Percentiles rank a stretch among this genome's conserved stretches.
phyloP scores from a whole-genome alignment of 805 yeast species.

The Candida vaughaniae region DNA sequence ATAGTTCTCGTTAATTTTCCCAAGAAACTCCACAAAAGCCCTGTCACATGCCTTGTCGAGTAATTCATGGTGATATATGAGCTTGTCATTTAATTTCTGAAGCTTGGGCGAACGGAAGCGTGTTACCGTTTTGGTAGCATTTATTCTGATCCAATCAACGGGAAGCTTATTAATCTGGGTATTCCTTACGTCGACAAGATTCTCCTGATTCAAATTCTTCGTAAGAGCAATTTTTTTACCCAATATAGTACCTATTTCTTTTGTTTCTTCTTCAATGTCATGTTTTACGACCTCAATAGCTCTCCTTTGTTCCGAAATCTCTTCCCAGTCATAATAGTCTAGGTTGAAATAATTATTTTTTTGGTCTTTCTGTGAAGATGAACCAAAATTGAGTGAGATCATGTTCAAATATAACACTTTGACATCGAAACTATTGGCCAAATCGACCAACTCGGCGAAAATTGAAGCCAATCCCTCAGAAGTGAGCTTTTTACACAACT shows the following conservation, averaged over 20 bases:
- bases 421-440: conserved; percentile 24
- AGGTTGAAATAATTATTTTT: conserved; percentile 44
- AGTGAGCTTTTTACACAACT: conserved; percentile 22
- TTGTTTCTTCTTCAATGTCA: conserved; percentile 54
- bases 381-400: conserved; percentile 56
- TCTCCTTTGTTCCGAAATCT: conserved; percentile 33
- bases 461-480: conserved; percentile 35
- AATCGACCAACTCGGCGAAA: conserved; percentile 36
- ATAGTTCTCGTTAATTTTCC: conserved; percentile 30
- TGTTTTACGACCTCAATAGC: conserved; percentile 45
- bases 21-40: conserved; percentile 44
- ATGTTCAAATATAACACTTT: conserved; percentile 40
- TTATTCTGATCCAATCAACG: conserved; percentile 71
- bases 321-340: conserved; percentile 32
- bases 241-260: conserved; percentile 41
- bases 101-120: conserved; percentile 71
- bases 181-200: conserved; percentile 73
- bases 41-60: conserved; percentile 46
- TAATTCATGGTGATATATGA: conserved; percentile 61
- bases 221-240: conserved; percentile 55
- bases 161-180: conserved; percentile 61
- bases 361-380: conserved; percentile 42
- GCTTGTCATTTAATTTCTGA: conserved; percentile 46
- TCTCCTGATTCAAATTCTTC: conserved; percentile 63
- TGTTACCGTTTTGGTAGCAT: conserved; percentile 64